These are phyloP conservation scores for Iris macrosiphon DNA, from an alignment of 106 monocot genomes.

Conservation along the genomic window DNA sequence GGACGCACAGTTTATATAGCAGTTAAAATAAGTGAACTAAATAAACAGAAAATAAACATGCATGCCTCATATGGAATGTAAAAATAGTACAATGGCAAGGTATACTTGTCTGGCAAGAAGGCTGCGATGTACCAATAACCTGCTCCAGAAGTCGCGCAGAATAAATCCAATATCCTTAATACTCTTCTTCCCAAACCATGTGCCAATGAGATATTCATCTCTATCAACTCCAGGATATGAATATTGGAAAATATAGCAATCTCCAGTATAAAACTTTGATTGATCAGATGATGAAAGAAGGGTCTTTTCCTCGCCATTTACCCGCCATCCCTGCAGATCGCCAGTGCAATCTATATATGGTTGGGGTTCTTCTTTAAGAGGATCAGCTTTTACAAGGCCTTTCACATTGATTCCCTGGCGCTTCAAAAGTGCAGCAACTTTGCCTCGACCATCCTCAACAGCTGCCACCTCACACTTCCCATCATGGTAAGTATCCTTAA, in stretches of 20 bases:
- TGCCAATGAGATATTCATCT: conserved; percentile 85
- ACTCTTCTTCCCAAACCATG: conserved; percentile 93
- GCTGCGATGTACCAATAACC: too few relatives aligned
- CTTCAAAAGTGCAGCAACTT: conserved; percentile 93
- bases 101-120: too few relatives aligned
- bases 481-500: conserved; percentile 49
- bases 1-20: too few relatives aligned
- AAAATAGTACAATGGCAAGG: too few relatives aligned
- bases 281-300: conserved; percentile 70
- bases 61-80: too few relatives aligned
- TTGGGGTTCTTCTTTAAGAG: conserved; percentile 77
- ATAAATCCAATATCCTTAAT: too few relatives aligned
- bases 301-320: conserved; percentile 73
- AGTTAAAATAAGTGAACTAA: too few relatives aligned
- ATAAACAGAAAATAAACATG: too few relatives aligned
- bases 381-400: conserved; percentile 69
- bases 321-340: conserved; percentile 85
- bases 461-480: conserved; percentile 43
- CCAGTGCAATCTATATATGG: conserved; percentile 91
- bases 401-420: conserved; percentile 94
- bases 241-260: conserved; percentile 97
- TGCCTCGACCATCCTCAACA: conserved; percentile 78
- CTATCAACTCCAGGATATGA: conserved; percentile 77
- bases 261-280: conserved; percentile 82
- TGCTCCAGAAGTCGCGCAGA: too few relatives aligned